Base-by-base conservation (phyloP, 371 early-diverging fungal species). In the Zychaea mexicana region DNA sequence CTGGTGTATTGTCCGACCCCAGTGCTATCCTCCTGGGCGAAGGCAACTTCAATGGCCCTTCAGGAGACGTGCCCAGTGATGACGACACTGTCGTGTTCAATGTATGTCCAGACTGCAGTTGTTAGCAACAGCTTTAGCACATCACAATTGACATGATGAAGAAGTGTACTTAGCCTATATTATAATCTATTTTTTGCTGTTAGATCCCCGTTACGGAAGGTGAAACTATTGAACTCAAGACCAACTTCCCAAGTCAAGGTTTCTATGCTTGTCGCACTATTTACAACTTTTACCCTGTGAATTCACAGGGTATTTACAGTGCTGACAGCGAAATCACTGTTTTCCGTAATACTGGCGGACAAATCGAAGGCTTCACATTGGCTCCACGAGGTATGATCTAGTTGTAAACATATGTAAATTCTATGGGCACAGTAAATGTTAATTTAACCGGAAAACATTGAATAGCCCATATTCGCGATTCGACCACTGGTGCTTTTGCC, bases 231-330 rank as follows among this genome's bases (percentile, higher is more conserved):
- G 24, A 27, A 9, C 24, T 74, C 9, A 27, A 15, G n/a, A 42
- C 55, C 1, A 52, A 66, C 32, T 22, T 66, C 3, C 61, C 62
- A 17, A 38, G 47, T 19, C 1, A 17, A 1, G 74, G 68, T 1
- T 56, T 61, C 13, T 5, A 52, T 21, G 15, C 21, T 4, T 71
- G 69, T 22, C 54, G 30, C 1, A 46, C 64, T 0, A 57, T 74
- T 33, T 71, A 56, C 21, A 68, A 74, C 56, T 66, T 71, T 10
- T 74, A 71, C 21, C 69, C 74, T 4, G 56, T 58, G 1, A 68
- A 71, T 52, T 13, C 13, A 0, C 13, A 19, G 15, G 69, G 69
- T 9, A 42, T 49, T 9, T 74, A 62, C 19, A 8, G 39, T 13
- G 12, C 55, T 2, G 28, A 54, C 36, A 66, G 69, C 1, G 26